These are phyloP conservation scores for Vigna trinervia DNA, from an alignment of 306 rosid species.

Conservation along the genomic window DNA sequence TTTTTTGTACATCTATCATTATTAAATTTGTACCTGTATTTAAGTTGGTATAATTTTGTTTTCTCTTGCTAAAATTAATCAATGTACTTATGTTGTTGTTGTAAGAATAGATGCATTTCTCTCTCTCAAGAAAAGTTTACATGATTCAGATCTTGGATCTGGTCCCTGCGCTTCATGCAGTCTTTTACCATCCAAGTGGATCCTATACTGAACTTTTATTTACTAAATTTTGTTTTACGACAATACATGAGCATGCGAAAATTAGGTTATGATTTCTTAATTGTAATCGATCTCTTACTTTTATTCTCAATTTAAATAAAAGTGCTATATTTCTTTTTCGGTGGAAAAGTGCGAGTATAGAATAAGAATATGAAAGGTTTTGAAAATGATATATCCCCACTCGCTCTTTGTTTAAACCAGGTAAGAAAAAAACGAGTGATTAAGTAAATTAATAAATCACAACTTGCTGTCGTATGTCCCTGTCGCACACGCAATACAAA, in stretches of 20 bases:
- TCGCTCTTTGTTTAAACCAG: too few relatives aligned
- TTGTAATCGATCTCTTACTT: not conserved
- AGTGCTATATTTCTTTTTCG: not conserved
- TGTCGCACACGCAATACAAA: too few relatives aligned
- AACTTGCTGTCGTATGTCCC: too few relatives aligned
- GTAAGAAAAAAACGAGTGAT: too few relatives aligned
- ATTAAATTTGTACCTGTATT: not conserved
- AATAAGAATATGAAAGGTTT: not conserved
- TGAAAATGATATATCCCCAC: too few relatives aligned
- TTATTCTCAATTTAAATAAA: not conserved
- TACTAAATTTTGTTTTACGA: not conserved
- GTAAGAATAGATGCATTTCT: not conserved
- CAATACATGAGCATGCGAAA: not conserved
- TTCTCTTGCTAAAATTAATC: not conserved
- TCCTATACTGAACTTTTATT: not conserved
- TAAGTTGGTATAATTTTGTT: not conserved
- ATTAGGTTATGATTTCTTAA: not conserved
- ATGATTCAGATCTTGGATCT: conserved; percentile 39
- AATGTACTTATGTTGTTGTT: not conserved
- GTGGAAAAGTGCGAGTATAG: not conserved
- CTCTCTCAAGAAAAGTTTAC: conserved; percentile 16
- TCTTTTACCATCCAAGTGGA: not conserved
- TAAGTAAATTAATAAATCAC: too few relatives aligned
- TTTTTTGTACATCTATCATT: not conserved
- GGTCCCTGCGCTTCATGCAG: not conserved